Percentiles rank a stretch among this genome's conserved stretches.
Evolutionary conservation across 2,329 filamentous ascomycete genomes (phyloP).

Genomic region (Aspergillus sp.): DNA sequence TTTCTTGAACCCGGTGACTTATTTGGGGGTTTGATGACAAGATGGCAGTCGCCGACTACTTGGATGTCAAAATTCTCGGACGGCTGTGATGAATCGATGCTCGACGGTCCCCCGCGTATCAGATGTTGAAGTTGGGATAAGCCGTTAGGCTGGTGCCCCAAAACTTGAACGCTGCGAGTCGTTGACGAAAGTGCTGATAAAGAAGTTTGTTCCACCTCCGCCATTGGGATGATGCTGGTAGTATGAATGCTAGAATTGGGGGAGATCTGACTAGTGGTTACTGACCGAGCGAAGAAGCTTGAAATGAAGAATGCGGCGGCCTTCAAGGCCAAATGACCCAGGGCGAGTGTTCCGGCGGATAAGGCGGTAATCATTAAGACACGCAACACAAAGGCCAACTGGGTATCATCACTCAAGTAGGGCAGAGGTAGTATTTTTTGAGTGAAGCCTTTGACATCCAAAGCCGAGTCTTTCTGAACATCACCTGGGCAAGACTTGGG

Average conservation of each 20-base stretch:
- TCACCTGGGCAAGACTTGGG: constrained; percentile 17
- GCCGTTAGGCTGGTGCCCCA: constrained; percentile 15
- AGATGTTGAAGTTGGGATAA: constrained; percentile 27
- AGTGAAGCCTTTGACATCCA: constrained; percentile 26
- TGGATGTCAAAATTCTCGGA: constrained; percentile 52
- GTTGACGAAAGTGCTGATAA: constrained; percentile 24
- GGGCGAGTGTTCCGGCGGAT: constrained; percentile 27
- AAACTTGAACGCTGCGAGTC: constrained; percentile 17
- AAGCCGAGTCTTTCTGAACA: constrained; percentile 14
- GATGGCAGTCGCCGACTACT: constrained; percentile 54
- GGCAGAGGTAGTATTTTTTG: constrained; percentile 24
- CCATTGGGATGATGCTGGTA: constrained; percentile 21
- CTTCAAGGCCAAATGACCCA: constrained; percentile 33
- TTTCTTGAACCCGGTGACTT: constrained; percentile 44
- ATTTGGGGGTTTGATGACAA: constrained; percentile 52
- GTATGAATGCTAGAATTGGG: constrained; percentile 16
- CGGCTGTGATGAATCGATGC: constrained; percentile 24
- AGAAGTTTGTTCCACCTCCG: constrained; percentile 23
- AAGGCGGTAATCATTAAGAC: constrained; percentile 29
- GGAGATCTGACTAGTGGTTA: constrained; percentile 20
- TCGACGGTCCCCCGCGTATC: constrained; percentile 23
- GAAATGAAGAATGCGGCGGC: constrained; percentile 23
- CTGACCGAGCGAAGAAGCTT: constrained; percentile 26
- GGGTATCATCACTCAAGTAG: constrained; percentile 21
- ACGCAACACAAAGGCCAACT: constrained; percentile 28